These are phyloP conservation scores for Auricularia heimuer DNA, from an alignment of 768 basidiomycete species.

Conservation along the genomic window DNA sequence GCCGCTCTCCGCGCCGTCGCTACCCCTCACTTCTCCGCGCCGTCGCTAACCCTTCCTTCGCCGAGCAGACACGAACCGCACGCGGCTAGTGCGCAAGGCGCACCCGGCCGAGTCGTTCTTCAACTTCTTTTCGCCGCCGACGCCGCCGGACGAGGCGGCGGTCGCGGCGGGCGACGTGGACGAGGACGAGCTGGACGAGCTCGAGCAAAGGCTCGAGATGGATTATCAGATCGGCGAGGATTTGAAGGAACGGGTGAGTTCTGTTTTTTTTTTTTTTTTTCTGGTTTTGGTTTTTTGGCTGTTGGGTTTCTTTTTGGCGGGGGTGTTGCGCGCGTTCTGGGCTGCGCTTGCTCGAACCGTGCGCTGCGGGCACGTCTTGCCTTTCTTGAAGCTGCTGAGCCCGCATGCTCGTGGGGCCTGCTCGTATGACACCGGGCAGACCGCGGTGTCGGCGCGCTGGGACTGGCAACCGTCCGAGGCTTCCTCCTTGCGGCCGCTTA, in stretches of 20 bases:
- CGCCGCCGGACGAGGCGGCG: slow-evolving; percentile 56
- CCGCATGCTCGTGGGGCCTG: too few relatives aligned
- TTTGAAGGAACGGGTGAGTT: slow-evolving; percentile 84
- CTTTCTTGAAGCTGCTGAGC: too few relatives aligned
- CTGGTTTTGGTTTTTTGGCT: background rate
- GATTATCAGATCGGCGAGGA: slow-evolving; percentile 99
- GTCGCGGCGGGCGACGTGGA: slow-evolving; percentile 65
- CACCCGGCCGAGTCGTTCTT: slow-evolving; percentile 94
- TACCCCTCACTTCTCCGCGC: background rate
- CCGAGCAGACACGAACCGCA: slow-evolving; percentile 66
- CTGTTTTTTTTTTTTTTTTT: slow-evolving; percentile 1
- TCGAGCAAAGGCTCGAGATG: slow-evolving; percentile 88
- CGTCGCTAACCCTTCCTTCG: background rate
- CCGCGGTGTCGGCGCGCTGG: too few relatives aligned
- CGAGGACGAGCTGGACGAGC: slow-evolving; percentile 77
- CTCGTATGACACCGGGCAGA: too few relatives aligned
- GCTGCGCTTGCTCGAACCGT: too few relatives aligned
- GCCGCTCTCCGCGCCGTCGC: slow-evolving; percentile 4
- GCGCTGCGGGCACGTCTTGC: too few relatives aligned
- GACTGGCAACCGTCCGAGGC: too few relatives aligned
- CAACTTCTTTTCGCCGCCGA: slow-evolving; percentile 91
- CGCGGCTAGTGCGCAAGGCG: slow-evolving; percentile 75
- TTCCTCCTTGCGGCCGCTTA: too few relatives aligned
- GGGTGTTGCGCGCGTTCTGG: too few relatives aligned
- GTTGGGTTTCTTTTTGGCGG: too few relatives aligned